Base-by-base conservation (phyloP, 257 asterid species). In the Salvia hispanica region DNA sequence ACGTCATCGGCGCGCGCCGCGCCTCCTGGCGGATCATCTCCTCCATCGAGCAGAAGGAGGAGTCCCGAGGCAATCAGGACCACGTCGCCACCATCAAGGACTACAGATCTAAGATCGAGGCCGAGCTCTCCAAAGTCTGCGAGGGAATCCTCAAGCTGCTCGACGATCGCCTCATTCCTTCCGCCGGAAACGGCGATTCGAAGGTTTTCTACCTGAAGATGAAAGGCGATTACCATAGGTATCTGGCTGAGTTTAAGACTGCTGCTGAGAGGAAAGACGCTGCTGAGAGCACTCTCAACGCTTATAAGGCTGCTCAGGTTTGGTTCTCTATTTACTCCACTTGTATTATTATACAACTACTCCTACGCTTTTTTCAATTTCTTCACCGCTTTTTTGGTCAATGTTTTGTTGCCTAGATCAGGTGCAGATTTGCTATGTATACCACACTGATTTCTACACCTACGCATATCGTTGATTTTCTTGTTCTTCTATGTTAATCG, bases 241-340 rank as follows among this genome's bases (percentile, higher is more conserved):
- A 78, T 58, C 68, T 78, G 75, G 79, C 82, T 0, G 82, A 78
- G 74, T 78, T 78, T 28, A 78, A 78, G 53, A 73, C 82, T 65
- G 79, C 74, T 11, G 63, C 74, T 18, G 82, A 78, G 28, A 73
- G 82, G 54, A 78, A 78, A 70, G 82, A 78, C 71, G 82, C 82
- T 64, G 82, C 82, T n/a, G 82, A 78, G 82, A 69, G 77, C 58
- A 78, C 82, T 42, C 76, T 78, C 70, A 70, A 74, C 9, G 82
- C 77, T 34, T 78, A 78, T 71, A 78, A 78, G 71, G 79, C 79
- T 70, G 82, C 82, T 59, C 82, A 78, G 82, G 82, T 77, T 9
- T 67, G 50, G 6, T n/a, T 18, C n/a, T 53, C 50, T 8, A 45
- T 56, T 6, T 43, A 13, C 45, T n/a, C n/a, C n/a, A n/a, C n/a